Base-by-base conservation (phyloP, 768 basidiomycete species). In the Pleurotus cornucopiae region DNA sequence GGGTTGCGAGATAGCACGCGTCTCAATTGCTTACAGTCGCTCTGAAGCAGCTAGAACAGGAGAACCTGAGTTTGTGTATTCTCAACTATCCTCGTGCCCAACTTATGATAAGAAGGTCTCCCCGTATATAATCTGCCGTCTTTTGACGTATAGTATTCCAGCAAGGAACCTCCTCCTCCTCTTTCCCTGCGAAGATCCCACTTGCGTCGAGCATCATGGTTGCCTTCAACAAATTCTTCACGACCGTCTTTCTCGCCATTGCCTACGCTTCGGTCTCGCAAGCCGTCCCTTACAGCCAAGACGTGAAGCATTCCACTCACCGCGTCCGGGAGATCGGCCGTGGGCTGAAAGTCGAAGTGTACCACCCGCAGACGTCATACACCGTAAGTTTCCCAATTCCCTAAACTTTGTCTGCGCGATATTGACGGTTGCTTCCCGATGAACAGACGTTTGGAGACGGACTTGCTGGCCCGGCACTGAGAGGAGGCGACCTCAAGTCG, bases 361-460 rank as follows among this genome's bases (percentile, higher is more conserved):
- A 65, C 66, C 71, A 74, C 60, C 74, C 74, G 5, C 60, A 58
- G 16, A 71, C 71, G 34, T 68, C 67, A 4, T 74, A 64, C 57
- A 63, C 74, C 65, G 74, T 72, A 47, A 44, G 60, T 11, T 43
- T 25, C 7, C 6, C 30, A 11, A 11, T 9, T 34, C 11, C 11
- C 30, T 34, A 34, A 7, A 34, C 7, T 34, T 34, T 23, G 12
- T 46, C 5, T n/a, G n/a, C 13, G 23, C 52, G 38, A 21, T 30
- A 12, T 12, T 38, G 2, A 53, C 48, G 40, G 38, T 18, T n/a
- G 26, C 46, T 48, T 30, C 14, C 6, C 26, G 6, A 2, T 34
- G 30, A 9, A 34, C 18, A 34, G 71, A 71, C 64, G n/a, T 71
- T 67, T 51, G 68, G 64, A 23, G 58, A 60, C 2, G 70, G 71